Evolutionary conservation across 805 yeast genomes (phyloP).

Genomic region (Myxozyma sirexii): DNA sequence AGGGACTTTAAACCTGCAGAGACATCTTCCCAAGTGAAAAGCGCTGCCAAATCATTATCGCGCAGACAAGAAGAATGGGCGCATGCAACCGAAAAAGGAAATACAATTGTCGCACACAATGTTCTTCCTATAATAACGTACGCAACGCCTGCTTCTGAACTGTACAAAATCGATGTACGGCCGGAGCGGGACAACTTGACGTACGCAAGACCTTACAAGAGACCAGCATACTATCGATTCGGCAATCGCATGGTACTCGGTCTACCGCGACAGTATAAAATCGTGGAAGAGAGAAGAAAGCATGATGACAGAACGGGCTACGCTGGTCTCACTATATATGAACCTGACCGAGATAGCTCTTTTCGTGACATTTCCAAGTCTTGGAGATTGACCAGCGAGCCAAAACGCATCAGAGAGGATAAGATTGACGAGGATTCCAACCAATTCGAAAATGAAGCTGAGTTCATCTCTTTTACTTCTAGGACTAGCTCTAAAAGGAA

Average conservation of each 20-base stretch:
- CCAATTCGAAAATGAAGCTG: not conserved
- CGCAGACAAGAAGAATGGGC: not conserved
- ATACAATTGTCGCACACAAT: not conserved
- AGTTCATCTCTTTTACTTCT: not conserved
- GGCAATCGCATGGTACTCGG: conserved; percentile 28
- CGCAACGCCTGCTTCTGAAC: conserved; percentile 8
- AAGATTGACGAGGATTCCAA: not conserved
- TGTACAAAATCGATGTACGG: conserved; percentile 14
- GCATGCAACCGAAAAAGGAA: conserved; percentile 6
- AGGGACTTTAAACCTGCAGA: too few relatives aligned
- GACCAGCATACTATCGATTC: conserved; percentile 16
- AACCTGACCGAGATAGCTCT: not conserved
- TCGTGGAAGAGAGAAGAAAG: not conserved
- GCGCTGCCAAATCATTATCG: not conserved
- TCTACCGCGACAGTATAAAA: conserved; percentile 6
- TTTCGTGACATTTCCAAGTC: not conserved
- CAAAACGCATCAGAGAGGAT: not conserved
- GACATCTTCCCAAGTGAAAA: not conserved
- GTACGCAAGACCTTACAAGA: conserved; percentile 14
- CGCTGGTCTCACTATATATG: not conserved
- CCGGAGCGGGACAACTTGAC: conserved; percentile 11
- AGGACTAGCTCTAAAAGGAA: not conserved
- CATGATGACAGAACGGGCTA: not conserved
- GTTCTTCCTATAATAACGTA: conserved; percentile 4
- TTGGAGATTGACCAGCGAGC: not conserved